Evolutionary conservation across 2,329 filamentous ascomycete species (phyloP).

Genomic region (Colletotrichum spaethianum): DNA sequence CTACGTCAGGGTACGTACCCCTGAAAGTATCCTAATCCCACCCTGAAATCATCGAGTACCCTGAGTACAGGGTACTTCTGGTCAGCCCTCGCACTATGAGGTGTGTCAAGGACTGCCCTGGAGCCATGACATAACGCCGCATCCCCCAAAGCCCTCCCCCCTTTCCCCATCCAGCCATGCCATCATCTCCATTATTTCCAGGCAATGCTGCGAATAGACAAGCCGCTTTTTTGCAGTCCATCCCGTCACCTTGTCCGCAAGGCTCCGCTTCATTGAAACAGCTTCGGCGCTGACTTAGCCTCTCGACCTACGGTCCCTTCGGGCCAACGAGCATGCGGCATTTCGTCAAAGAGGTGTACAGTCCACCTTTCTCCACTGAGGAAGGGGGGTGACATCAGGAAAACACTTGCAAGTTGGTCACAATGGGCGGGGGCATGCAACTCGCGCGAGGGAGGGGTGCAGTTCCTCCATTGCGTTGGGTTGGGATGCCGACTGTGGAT

Average conservation of each 20-base stretch:
- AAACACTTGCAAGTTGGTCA: background rate
- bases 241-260: constrained; percentile 25
- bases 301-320: constrained; percentile 19
- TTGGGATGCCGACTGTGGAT: constrained; percentile 34
- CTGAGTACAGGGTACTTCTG: background rate
- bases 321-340: constrained; percentile 30
- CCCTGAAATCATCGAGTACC: background rate
- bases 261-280: constrained; percentile 41
- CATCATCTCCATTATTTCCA: constrained; percentile 36
- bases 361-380: constrained; percentile 6
- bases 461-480: constrained; percentile 18
- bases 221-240: constrained; percentile 11
- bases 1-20: constrained; percentile 16
- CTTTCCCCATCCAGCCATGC: constrained; percentile 30
- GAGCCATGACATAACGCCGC: constrained; percentile 40
- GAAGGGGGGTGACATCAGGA: constrained; percentile 11
- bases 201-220: constrained; percentile 26
- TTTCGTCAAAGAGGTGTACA: constrained; percentile 29
- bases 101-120: constrained; percentile 28
- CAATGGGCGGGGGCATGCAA: background rate
- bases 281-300: constrained; percentile 34
- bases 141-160: constrained; percentile 8
- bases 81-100: background rate
- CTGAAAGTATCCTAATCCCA: background rate
- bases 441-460: background rate